Percentiles rank a stretch among this genome's conserved stretches.
Conservation (phyloP, 441 rosid species). For the Aleurites moluccanus region DNA sequence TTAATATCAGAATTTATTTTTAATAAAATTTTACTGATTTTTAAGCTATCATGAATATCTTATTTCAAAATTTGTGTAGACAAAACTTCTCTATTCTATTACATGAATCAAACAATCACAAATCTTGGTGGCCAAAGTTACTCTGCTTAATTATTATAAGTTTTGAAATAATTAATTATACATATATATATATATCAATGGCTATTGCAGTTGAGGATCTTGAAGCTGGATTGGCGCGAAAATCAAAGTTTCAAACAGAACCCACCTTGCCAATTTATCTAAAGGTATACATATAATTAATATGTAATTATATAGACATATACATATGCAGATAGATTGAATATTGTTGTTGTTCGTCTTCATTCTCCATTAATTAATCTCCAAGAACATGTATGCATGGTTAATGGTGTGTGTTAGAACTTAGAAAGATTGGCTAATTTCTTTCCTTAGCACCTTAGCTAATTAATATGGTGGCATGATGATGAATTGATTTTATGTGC, state of each 20-base stretch:
- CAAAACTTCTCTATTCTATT: too few species aligned
- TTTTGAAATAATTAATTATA: neutral
- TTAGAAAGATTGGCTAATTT: too few species aligned
- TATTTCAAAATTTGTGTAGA: too few species aligned
- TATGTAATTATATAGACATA: neutral
- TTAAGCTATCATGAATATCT: too few species aligned
- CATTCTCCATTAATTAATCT: slow-evolving; percentile 2
- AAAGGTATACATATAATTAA: slow-evolving; percentile 59
- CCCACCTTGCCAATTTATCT: slow-evolving; percentile 85
- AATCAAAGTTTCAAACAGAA: slow-evolving; percentile 68
- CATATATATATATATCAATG: slow-evolving; percentile 9
- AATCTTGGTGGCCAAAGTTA: neutral
- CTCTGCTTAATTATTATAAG: neutral
- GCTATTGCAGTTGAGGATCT: slow-evolving; percentile 71
- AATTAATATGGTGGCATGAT: slow-evolving; percentile 1
- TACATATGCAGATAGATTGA: neutral
- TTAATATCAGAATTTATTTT: too few species aligned
- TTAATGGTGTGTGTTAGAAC: slow-evolving; percentile 1
- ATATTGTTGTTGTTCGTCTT: neutral
- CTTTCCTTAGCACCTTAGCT: too few species aligned
- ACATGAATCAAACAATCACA: too few species aligned
- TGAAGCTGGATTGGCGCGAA: slow-evolving; percentile 51
- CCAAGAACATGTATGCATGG: slow-evolving; percentile 2
- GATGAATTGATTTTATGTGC: slow-evolving; percentile 34
- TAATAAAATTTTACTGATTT: too few species aligned